A percentile compares a stretch with the other conserved stretches of the same genome.
Conservation (phyloP, 169 alveolate species). For the Babesia ovata region DNA sequence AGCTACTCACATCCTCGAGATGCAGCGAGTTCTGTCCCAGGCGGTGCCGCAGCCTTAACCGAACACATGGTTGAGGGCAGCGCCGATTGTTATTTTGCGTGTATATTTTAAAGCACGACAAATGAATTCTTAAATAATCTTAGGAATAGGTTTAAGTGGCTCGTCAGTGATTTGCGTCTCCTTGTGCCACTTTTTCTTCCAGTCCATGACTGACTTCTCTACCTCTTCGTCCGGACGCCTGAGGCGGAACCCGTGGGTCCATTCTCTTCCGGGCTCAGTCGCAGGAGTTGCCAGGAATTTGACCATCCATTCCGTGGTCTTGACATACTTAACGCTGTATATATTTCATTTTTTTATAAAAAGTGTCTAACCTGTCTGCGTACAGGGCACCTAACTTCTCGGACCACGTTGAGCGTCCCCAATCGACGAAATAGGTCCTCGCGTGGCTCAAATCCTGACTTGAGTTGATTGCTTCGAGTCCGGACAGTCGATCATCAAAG, state of each 20-base stretch:
- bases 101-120: neutral
- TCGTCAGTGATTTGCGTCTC: slow-evolving; percentile 11
- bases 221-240: slow-evolving; percentile 58
- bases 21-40: slow-evolving; percentile 13
- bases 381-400: slow-evolving; percentile 70
- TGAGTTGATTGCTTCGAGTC: slow-evolving; percentile 34
- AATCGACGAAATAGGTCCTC: slow-evolving; percentile 72
- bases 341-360: neutral
- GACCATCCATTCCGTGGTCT: slow-evolving; percentile 36
- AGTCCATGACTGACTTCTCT: slow-evolving; percentile 14
- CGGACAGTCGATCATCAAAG: slow-evolving; percentile 37
- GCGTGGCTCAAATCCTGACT: slow-evolving; percentile 29
- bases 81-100: neutral
- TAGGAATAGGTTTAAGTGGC: neutral
- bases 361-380: slow-evolving; percentile 50
- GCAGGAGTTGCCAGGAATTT: slow-evolving; percentile 36
- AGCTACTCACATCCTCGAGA: slow-evolving; percentile 30
- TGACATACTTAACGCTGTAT: slow-evolving; percentile 66
- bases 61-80: neutral
- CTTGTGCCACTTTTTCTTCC: slow-evolving; percentile 66
- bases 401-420: slow-evolving; percentile 74
- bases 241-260: slow-evolving; percentile 66
- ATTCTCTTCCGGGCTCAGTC: slow-evolving; percentile 59
- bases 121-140: neutral
- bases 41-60: slow-evolving; percentile 24